A percentile compares a stretch with the other conserved stretches of the same genome.
Evolutionary conservation across 257 asterid species (phyloP).

Genomic region (Phtheirospermum japonicum): DNA sequence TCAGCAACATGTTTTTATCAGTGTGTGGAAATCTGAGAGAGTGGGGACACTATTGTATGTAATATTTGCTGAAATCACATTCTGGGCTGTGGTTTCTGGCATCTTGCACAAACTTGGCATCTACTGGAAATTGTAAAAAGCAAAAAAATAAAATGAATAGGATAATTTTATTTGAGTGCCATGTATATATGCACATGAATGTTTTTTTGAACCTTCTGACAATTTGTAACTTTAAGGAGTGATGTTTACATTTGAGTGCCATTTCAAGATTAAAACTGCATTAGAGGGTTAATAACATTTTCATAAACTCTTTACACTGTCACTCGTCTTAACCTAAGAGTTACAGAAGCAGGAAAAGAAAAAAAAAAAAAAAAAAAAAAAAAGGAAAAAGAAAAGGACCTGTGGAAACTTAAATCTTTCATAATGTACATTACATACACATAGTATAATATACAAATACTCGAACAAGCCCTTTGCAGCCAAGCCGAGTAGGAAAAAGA

Average conservation of each 20-base stretch:
- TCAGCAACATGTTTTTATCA: conserved; percentile 56
- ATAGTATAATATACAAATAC: not conserved
- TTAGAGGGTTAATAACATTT: no score
- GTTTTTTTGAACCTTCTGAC: no score
- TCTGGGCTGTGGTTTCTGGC: conserved; percentile 78
- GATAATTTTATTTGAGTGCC: no score
- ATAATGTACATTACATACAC: not conserved
- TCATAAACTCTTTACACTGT: not conserved
- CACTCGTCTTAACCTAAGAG: not conserved
- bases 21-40: conserved; percentile 78
- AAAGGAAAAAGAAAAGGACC: not conserved
- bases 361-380: not conserved
- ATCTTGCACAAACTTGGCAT: conserved; percentile 61
- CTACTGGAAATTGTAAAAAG: conserved; percentile 64
- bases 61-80: conserved; percentile 79
- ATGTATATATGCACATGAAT: no score
- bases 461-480: not conserved
- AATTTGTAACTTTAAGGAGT: no score
- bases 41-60: conserved; percentile 71
- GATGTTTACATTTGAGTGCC: no score
- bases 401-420: not conserved
- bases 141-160: not conserved
- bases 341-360: not conserved
- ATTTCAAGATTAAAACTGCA: no score
- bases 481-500: not conserved